Percentiles rank a stretch among this genome's conserved stretches.
phyloP scores from a whole-genome alignment of 2,329 filamentous ascomycete genomes.

The Trichoderma pleuroti region DNA sequence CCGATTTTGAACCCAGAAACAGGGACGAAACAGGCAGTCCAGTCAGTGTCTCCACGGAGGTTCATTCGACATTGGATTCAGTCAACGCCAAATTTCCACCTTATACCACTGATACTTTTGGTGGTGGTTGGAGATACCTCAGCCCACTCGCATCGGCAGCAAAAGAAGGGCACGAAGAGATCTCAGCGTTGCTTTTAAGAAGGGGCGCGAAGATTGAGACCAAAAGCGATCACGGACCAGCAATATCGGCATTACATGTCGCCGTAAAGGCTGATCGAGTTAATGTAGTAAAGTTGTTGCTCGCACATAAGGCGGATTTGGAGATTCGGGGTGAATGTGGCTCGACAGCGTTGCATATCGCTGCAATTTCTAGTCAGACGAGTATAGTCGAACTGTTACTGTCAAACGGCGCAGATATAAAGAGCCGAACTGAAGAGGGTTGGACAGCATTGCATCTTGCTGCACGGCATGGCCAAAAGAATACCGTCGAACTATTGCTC shows the following conservation, averaged over 20 bases:
- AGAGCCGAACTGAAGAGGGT: too few species aligned
- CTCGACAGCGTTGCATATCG: not conserved
- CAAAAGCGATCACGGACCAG: not conserved
- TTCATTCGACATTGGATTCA: rapidly evolving
- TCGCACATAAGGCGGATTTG: not conserved
- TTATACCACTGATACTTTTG: not conserved
- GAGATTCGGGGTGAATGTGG: not conserved
- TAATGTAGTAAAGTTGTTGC: not conserved
- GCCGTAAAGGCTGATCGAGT: not conserved
- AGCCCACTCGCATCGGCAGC: not conserved
- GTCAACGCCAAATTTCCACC: not conserved
- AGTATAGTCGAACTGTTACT: not conserved
- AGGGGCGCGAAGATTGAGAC: not conserved
- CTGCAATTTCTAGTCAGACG: not conserved
- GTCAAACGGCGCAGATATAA: too few species aligned
- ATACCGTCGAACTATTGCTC: too few species aligned
- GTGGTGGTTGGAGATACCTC: not conserved
- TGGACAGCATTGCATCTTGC: too few species aligned
- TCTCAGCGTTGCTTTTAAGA: not conserved
- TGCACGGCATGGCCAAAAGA: too few species aligned
- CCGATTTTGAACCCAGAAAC: not conserved
- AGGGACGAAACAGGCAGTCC: not conserved
- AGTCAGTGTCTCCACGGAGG: not conserved
- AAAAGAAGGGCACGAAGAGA: not conserved
- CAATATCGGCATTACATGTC: not conserved